phyloP scores from a whole-genome alignment of 1,284 basidiomycete species.

The Tilletia setariae region DNA sequence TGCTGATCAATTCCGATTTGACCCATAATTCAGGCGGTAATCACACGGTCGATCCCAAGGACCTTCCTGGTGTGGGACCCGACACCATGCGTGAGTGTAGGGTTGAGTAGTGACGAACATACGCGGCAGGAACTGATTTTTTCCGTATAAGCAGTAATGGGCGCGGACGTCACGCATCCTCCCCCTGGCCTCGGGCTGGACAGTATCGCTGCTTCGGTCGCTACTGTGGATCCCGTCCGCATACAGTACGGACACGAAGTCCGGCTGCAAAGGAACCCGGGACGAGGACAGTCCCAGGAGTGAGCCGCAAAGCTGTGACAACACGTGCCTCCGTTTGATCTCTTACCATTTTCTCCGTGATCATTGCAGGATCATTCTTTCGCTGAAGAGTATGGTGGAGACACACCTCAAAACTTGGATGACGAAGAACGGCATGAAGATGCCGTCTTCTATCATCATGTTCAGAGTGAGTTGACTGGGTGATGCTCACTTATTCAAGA shows the following conservation, averaged over 20 bases:
- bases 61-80: constrained; percentile 38
- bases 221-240: constrained; percentile 52
- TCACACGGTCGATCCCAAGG: constrained; percentile 44
- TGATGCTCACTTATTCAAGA: constrained; percentile 29
- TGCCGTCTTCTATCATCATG: constrained; percentile 49
- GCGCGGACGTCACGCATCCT: constrained; percentile 52
- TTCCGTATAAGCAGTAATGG: constrained; percentile 53
- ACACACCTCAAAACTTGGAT: constrained; percentile 35
- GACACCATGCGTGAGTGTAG: constrained; percentile 51
- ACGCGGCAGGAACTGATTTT: no score
- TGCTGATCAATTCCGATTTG: constrained; percentile 34
- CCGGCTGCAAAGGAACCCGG: constrained; percentile 50
- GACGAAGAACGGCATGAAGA: constrained; percentile 22
- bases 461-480: constrained; percentile 37
- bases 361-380: constrained; percentile 42
- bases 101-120: not conserved
- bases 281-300: constrained; percentile 53
- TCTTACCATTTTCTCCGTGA: no score
- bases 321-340: constrained; percentile 58
- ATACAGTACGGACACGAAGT: constrained; percentile 52
- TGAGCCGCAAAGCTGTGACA: constrained; percentile 28
- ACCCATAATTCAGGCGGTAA: constrained; percentile 52
- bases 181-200: constrained; percentile 55
- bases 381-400: constrained; percentile 25
- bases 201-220: constrained; percentile 58